Conservation (phyloP, 305 asterid species). For the Lippia alba region DNA sequence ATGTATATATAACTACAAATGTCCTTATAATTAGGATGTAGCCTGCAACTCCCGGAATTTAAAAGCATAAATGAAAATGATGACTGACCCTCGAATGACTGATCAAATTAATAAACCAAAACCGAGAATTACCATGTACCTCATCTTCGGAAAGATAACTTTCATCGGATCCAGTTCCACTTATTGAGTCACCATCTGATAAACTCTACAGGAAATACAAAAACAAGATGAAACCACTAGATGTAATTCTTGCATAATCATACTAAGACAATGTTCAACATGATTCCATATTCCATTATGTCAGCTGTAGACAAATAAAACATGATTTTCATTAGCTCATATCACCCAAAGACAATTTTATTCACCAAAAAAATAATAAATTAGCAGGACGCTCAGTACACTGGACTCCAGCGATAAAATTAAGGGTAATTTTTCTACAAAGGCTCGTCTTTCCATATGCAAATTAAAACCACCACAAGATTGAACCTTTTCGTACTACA, state of each 20-base stretch:
- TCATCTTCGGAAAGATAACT: slow-evolving; percentile 53
- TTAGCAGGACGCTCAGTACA: not conserved
- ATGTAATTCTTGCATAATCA: not conserved
- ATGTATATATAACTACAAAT: not conserved
- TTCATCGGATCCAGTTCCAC: slow-evolving; percentile 53
- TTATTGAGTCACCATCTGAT: slow-evolving; percentile 48
- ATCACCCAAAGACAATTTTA: not conserved
- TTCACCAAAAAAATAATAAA: not conserved
- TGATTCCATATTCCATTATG: not conserved
- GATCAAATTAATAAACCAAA: not conserved
- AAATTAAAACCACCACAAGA: not conserved
- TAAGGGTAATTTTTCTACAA: slow-evolving; percentile 1
- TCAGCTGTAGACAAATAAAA: not conserved
- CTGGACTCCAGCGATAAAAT: not conserved
- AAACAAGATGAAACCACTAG: slow-evolving; percentile 19
- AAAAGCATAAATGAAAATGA: slow-evolving; percentile 18
- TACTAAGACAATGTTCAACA: slow-evolving; percentile 3
- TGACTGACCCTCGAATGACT: not conserved
- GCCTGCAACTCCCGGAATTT: not conserved
- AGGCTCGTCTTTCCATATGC: not conserved
- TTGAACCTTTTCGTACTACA: not conserved
- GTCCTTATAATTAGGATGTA: not conserved
- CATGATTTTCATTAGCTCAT: slow-evolving; percentile 8
- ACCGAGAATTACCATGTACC: slow-evolving; percentile 48
- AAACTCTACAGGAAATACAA: slow-evolving; percentile 49